Conservation (phyloP, 176 grass and related monocot genomes). For the Oryza australiensis region DNA sequence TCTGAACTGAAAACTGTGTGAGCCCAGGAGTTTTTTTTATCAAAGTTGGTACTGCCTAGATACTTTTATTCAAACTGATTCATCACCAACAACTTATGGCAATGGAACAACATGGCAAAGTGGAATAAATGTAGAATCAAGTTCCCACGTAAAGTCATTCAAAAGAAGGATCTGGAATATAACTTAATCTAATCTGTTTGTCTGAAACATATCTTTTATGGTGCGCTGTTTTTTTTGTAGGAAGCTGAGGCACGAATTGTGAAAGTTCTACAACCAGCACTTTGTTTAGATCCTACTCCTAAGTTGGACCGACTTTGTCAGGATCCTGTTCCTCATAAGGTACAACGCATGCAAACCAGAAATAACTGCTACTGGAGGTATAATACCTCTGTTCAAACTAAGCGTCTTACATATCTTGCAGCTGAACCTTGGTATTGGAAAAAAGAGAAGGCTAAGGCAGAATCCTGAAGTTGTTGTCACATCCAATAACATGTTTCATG, state of each 20-base stretch:
- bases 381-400: conserved; percentile 25
- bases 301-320: conserved; percentile 82
- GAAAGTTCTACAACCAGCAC: conserved; percentile 80
- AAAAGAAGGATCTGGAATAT: conserved; percentile 13
- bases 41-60: conserved; percentile 5
- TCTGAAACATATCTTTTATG: conserved; percentile 12
- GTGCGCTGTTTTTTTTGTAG: conserved; percentile 52
- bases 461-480: conserved; percentile 67
- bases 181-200: conserved; percentile 18
- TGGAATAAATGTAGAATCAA: conserved; percentile 9
- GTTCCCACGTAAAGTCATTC: background rate
- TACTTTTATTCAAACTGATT: conserved; percentile 9
- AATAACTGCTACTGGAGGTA: conserved; percentile 20
- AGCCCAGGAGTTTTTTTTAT: background rate
- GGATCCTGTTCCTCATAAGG: conserved; percentile 80
- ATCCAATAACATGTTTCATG: conserved; percentile 67
- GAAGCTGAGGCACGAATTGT: conserved; percentile 91
- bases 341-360: conserved; percentile 39
- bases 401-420: conserved; percentile 45
- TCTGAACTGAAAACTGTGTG: conserved; percentile 2
- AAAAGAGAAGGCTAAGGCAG: conserved; percentile 77
- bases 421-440: conserved; percentile 88
- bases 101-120: conserved; percentile 17
- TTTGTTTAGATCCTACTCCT: conserved; percentile 92
- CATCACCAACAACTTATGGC: background rate